Evolutionary conservation across 169 alveolate genomes (phyloP).

Genomic region (Neospora caninum): DNA sequence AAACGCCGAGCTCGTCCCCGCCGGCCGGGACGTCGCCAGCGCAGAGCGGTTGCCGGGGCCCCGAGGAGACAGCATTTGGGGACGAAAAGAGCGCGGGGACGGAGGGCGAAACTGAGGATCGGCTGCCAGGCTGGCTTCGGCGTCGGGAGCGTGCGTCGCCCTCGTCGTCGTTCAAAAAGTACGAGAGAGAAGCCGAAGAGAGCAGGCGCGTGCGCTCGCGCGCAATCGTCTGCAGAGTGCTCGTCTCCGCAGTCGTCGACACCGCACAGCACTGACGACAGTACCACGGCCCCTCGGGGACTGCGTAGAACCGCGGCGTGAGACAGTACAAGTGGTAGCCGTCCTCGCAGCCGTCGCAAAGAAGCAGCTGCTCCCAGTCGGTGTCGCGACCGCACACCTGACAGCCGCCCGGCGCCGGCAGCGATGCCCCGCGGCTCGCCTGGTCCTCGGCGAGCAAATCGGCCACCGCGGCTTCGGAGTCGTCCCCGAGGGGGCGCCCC

Average conservation of each 20-base stretch:
- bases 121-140: not conserved
- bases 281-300: conserved; percentile 81
- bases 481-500: conserved; percentile 25
- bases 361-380: conserved; percentile 80
- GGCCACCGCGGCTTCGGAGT: not conserved
- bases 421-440: conserved; percentile 1
- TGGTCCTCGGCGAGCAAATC: not conserved
- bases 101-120: not conserved
- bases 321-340: conserved; percentile 83
- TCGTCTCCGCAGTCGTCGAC: not conserved
- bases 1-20: not conserved
- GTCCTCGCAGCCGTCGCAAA: conserved; percentile 86
- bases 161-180: not conserved
- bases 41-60: not conserved
- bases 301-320: conserved; percentile 76
- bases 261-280: conserved; percentile 74
- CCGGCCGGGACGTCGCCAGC: not conserved
- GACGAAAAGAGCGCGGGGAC: not conserved
- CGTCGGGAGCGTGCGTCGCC: not conserved
- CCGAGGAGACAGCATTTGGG: not conserved
- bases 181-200: not conserved
- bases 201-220: conserved; percentile 12
- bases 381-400: conserved; percentile 78
- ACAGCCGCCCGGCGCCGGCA: conserved; percentile 74
- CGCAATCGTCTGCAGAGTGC: not conserved